Evolutionary conservation across 2,329 filamentous ascomycete genomes (phyloP), one percentile per base, ranked within the genome.

Genomic region (Botrytis fabae): DNA sequence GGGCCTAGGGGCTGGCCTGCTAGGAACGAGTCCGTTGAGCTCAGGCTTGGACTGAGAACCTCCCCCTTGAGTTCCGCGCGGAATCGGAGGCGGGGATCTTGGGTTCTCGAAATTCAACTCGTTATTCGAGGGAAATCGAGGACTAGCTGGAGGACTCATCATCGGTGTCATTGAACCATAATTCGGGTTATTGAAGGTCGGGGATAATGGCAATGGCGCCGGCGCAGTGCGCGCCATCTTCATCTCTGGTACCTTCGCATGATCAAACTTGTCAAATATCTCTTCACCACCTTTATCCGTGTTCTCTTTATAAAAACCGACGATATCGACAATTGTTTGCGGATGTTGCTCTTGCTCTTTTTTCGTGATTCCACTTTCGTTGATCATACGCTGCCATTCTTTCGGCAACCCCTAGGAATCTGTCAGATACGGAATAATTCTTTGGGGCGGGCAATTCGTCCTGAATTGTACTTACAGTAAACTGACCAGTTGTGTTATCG

Each of bases 101-200:
- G 96, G 96, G 81, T 99, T 98, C 84, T 98, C 96, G 83, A 98
- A 99, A 85, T 94, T 98, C 81, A 93, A 93, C 87, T 94, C 91
- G 84, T 93, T 90, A 83, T 95, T 95, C 81, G 93, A 90, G 71
- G 94, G 95, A 85, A 97, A 97, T 81, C 93, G 90, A 74, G 94
- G 93, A 83, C 93, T 96, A 76, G 90, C 89, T 71, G 94, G 93
- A 76, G 94, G 93, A 80, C 93, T 95, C 64, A 71, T 70, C 70
- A 74, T 74, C 46, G 72, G 70, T 12, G 72, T 62, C 80, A 93
- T 85, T 14, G 88, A 85, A 80, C 87, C 88, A 82, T 88, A 89
- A 76, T 84, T 86, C 76, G 85, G 82, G 73, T 86, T 85, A 79
- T 88, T 86, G 81, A 86, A 85, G 80, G 84, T 84, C 32, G 80